Evolutionary conservation across 805 yeast genomes (phyloP).

Genomic region (Wickerhamomyces hampshirensis): DNA sequence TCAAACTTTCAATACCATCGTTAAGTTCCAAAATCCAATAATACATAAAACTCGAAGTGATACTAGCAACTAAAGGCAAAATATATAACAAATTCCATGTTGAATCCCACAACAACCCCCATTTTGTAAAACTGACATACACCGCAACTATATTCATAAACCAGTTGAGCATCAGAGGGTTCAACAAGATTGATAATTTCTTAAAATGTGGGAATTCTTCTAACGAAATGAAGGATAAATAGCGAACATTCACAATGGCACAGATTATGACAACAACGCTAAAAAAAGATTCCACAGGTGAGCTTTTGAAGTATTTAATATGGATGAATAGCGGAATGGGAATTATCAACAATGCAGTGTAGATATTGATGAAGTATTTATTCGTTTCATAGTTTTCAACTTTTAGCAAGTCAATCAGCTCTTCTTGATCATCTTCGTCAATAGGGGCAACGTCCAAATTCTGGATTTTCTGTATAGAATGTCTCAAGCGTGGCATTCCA

Average conservation of each 20-base stretch:
- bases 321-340: slow-evolving; percentile 17
- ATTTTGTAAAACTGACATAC: slow-evolving; percentile 5
- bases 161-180: slow-evolving; percentile 2
- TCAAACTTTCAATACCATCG: slow-evolving; percentile 5
- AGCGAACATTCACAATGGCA: slow-evolving; percentile 8
- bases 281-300: slow-evolving; percentile 9
- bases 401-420: slow-evolving; percentile 13
- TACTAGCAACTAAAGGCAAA: slow-evolving; percentile 8
- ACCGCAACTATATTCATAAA: slow-evolving; percentile 6
- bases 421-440: slow-evolving; percentile 19
- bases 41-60: slow-evolving; percentile 5
- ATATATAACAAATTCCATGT: slow-evolving; percentile 6
- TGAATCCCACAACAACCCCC: not conserved
- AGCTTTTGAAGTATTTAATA: slow-evolving; percentile 7
- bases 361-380: slow-evolving; percentile 11
- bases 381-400: slow-evolving; percentile 10
- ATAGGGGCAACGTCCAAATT: slow-evolving; percentile 10
- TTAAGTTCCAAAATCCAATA: slow-evolving; percentile 10
- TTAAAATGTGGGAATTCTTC: not conserved
- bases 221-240: slow-evolving; percentile 3
- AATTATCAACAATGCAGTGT: slow-evolving; percentile 13
- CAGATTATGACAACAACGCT: slow-evolving; percentile 5
- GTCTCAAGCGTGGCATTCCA: slow-evolving; percentile 15
- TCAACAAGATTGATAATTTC: slow-evolving; percentile 1
- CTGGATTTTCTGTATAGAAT: slow-evolving; percentile 9